A percentile compares a stretch with the other conserved stretches of the same genome.
These are phyloP conservation scores for Pyrenochaeta sp. DNA, from an alignment of 2,329 filamentous ascomycete genomes.

Conservation along the genomic window DNA sequence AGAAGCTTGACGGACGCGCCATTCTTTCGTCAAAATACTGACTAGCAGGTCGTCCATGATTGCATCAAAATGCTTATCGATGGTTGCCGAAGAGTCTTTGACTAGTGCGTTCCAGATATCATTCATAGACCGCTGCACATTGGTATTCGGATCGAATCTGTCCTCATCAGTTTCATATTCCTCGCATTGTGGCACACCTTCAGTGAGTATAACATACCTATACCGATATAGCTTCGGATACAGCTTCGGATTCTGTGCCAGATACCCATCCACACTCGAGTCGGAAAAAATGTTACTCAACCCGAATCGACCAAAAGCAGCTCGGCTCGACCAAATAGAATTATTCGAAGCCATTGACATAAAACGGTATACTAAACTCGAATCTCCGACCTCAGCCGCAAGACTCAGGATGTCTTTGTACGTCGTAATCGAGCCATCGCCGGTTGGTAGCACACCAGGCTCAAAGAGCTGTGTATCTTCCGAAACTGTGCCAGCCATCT, in stretches of 20 bases:
- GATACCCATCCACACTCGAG: slow-evolving; percentile 71
- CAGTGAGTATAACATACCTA: slow-evolving; percentile 52
- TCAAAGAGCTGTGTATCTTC: slow-evolving; percentile 94
- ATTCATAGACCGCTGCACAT: slow-evolving; percentile 94
- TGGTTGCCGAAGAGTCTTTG: slow-evolving; percentile 79
- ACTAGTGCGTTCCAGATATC: slow-evolving; percentile 98
- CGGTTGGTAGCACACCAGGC: slow-evolving; percentile 85
- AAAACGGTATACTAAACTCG: slow-evolving; percentile 95
- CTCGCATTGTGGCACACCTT: background rate
- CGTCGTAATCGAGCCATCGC: slow-evolving; percentile 89
- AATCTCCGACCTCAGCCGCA: slow-evolving; percentile 95
- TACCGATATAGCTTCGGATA: slow-evolving; percentile 96
- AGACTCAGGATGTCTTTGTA: slow-evolving; percentile 97
- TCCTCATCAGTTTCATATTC: slow-evolving; percentile 19
- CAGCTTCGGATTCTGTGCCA: slow-evolving; percentile 86
- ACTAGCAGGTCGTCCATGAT: slow-evolving; percentile 89
- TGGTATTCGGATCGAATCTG: slow-evolving; percentile 87
- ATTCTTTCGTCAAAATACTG: slow-evolving; percentile 88
- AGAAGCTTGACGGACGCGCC: slow-evolving; percentile 91
- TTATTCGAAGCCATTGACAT: slow-evolving; percentile 98
- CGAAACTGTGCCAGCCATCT: slow-evolving; percentile 78
- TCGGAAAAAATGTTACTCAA: slow-evolving; percentile 91
- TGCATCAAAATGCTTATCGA: slow-evolving; percentile 83
- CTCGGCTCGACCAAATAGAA: slow-evolving; percentile 95
- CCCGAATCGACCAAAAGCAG: slow-evolving; percentile 93